Evolutionary conservation across 2,329 filamentous ascomycete species (phyloP).

Genomic region (Fusarium graminum): DNA sequence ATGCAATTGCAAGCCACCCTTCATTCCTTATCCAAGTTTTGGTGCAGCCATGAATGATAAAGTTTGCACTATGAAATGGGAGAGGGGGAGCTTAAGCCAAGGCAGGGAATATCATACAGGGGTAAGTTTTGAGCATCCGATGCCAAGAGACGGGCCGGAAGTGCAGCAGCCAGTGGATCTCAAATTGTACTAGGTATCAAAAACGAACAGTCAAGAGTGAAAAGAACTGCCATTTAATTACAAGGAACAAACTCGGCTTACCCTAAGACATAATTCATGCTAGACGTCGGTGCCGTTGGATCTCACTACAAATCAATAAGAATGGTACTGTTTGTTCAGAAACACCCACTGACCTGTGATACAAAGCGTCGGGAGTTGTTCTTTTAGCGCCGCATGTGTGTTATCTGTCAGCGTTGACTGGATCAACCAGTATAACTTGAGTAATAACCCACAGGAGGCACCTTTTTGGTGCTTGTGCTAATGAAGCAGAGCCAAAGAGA

Average conservation of each 20-base stretch:
- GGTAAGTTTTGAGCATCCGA: background rate
- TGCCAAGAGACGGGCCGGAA: background rate
- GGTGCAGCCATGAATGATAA: background rate
- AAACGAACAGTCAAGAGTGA: too few relatives aligned
- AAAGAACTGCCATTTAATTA: too few relatives aligned
- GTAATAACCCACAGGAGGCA: slow-evolving; percentile 12
- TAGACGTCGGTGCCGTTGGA: too few relatives aligned
- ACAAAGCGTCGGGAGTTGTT: too few relatives aligned
- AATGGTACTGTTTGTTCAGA: too few relatives aligned
- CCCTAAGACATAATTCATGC: too few relatives aligned
- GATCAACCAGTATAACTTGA: slow-evolving; percentile 11
- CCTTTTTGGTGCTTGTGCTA: background rate
- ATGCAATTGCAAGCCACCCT: background rate
- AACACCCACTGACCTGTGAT: too few relatives aligned
- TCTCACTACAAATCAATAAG: too few relatives aligned
- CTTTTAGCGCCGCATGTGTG: slow-evolving; percentile 19
- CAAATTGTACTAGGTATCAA: too few relatives aligned
- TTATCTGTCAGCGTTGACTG: slow-evolving; percentile 28
- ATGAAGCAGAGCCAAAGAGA: slow-evolving; percentile 1
- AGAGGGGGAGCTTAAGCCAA: background rate
- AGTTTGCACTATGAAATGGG: background rate
- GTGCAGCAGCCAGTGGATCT: background rate
- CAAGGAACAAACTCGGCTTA: too few relatives aligned
- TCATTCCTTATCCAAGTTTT: background rate
- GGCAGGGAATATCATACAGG: background rate